A percentile compares a stretch with the other conserved stretches of the same genome.
These are phyloP conservation scores for Trichoderma pleuroti DNA, from an alignment of 2,329 filamentous ascomycete species.

Conservation along the genomic window DNA sequence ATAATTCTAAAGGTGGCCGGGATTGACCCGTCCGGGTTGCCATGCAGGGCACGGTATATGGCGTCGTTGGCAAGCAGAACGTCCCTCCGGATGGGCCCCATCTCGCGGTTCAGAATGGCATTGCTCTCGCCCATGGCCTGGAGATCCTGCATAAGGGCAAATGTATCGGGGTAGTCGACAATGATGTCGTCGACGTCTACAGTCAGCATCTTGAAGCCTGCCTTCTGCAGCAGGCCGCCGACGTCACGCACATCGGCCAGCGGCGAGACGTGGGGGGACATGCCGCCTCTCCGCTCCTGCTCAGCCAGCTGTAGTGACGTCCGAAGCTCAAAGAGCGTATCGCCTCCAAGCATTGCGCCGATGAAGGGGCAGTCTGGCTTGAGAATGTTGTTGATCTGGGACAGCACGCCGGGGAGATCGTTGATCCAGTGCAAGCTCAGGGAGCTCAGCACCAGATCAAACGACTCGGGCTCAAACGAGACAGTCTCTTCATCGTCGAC, in stretches of 20 bases:
- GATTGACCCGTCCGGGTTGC: constrained; percentile 69
- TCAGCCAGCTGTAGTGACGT: constrained; percentile 92
- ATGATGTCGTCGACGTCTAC: constrained; percentile 97
- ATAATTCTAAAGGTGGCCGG: constrained; percentile 94
- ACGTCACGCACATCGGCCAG: constrained; percentile 89
- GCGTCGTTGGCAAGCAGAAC: constrained; percentile 82
- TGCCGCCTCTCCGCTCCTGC: constrained; percentile 83
- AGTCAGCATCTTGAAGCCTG: constrained; percentile 92
- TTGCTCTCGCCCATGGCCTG: constrained; percentile 97
- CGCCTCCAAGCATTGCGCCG: constrained; percentile 93
- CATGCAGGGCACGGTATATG: constrained; percentile 85
- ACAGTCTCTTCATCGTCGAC: constrained; percentile 71
- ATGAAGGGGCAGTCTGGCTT: constrained; percentile 92
- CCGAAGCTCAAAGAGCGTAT: constrained; percentile 88
- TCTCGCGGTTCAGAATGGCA: constrained; percentile 79
- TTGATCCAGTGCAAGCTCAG: constrained; percentile 97
- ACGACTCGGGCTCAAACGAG: constrained; percentile 71
- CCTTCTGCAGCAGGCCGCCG: constrained; percentile 78
- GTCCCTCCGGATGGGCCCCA: constrained; percentile 73
- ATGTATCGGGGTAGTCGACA: constrained; percentile 86
- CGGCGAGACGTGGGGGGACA: constrained; percentile 86
- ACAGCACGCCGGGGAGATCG: constrained; percentile 79
- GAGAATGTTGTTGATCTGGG: constrained; percentile 79
- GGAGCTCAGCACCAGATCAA: constrained; percentile 87
- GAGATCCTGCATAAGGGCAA: constrained; percentile 87